These are phyloP conservation scores for Cyberlindnera subsufficiens DNA, from an alignment of 805 yeast genomes.

Conservation along the genomic window DNA sequence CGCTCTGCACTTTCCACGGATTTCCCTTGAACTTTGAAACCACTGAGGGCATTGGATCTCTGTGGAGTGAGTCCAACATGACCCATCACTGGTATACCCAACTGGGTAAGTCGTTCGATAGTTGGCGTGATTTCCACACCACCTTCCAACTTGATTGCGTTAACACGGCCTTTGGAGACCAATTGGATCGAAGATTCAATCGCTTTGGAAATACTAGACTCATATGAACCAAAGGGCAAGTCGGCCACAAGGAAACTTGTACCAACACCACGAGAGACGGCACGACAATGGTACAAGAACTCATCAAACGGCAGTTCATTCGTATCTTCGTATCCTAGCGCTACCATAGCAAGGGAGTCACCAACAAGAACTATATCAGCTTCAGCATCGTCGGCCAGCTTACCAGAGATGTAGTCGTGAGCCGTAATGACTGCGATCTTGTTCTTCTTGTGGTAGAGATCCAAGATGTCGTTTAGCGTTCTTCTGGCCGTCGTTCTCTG, in stretches of 20 bases:
- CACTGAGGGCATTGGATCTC: slow-evolving; percentile 70
- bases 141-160: slow-evolving; percentile 85
- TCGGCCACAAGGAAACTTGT: slow-evolving; percentile 73
- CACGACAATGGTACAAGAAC: slow-evolving; percentile 66
- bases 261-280: slow-evolving; percentile 68
- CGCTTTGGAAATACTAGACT: slow-evolving; percentile 57
- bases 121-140: slow-evolving; percentile 51
- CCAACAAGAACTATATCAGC: slow-evolving; percentile 78
- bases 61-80: slow-evolving; percentile 95
- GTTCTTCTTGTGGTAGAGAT: slow-evolving; percentile 25
- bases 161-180: slow-evolving; percentile 47
- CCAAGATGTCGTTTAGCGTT: slow-evolving; percentile 35
- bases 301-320: slow-evolving; percentile 74
- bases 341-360: slow-evolving; percentile 89
- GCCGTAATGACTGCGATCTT: slow-evolving; percentile 70
- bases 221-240: slow-evolving; percentile 85
- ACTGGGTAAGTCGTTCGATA: slow-evolving; percentile 46
- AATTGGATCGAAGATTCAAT: slow-evolving; percentile 48
- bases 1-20: slow-evolving; percentile 45
- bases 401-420: slow-evolving; percentile 76
- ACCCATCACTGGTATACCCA: slow-evolving; percentile 87
- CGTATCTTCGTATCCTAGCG: slow-evolving; percentile 76
- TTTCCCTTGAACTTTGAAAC: slow-evolving; percentile 83
- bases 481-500: slow-evolving; percentile 5
- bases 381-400: slow-evolving; percentile 57